Evolutionary conservation across 345 rosid species (phyloP).

Genomic region (Cardamine chenopodiifolia): DNA sequence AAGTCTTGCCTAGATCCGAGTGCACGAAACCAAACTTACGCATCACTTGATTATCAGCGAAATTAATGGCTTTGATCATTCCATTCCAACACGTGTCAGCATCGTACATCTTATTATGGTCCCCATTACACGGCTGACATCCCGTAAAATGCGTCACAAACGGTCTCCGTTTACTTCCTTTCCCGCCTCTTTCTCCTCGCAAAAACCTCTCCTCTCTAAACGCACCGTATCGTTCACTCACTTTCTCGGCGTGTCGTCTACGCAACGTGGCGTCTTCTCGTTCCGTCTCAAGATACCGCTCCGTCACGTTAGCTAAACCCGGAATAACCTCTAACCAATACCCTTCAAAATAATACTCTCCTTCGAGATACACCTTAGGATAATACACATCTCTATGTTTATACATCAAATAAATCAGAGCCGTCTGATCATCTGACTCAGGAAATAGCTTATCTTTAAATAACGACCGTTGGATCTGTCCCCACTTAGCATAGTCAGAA

Average conservation of each 20-base stretch:
- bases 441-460: conserved; percentile 87
- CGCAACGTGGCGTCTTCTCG: conserved; percentile 48
- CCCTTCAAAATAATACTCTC: conserved; percentile 69
- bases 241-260: conserved; percentile 88
- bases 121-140: conserved; percentile 93
- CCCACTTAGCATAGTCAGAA: conserved; percentile 62
- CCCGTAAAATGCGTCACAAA: conserved; percentile 92
- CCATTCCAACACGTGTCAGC: conserved; percentile 77
- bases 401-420: conserved; percentile 63
- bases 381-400: conserved; percentile 53
- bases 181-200: conserved; percentile 57
- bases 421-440: conserved; percentile 89
- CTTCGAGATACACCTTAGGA: conserved; percentile 74
- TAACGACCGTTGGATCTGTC: conserved; percentile 59
- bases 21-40: conserved; percentile 76
- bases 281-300: conserved; percentile 57
- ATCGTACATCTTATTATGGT: conserved; percentile 70
- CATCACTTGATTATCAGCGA: conserved; percentile 95
- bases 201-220: conserved; percentile 57
- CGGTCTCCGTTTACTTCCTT: conserved; percentile 72
- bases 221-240: conserved; percentile 72
- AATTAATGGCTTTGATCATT: conserved; percentile 86
- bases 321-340: conserved; percentile 73
- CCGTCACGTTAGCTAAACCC: conserved; percentile 59
- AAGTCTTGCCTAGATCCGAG: conserved; percentile 62